These are phyloP conservation scores for Ceratocystis papillata DNA, from an alignment of 2,329 filamentous ascomycete genomes.

Conservation along the genomic window DNA sequence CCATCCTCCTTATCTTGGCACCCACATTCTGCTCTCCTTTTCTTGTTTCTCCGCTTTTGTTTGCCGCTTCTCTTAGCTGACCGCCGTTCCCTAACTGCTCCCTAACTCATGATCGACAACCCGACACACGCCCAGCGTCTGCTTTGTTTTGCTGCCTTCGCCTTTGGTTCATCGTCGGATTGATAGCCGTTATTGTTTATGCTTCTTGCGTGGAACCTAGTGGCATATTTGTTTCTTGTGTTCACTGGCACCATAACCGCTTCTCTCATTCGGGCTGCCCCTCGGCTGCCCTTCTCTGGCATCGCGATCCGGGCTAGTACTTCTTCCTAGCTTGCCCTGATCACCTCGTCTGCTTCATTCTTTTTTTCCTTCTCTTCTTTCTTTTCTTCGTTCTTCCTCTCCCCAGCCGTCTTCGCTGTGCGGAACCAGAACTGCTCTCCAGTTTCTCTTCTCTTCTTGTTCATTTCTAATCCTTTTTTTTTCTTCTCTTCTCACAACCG, in stretches of 20 bases:
- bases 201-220: neutral
- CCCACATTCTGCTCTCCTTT: neutral
- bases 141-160: constrained; percentile 15
- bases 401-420: constrained; percentile 13
- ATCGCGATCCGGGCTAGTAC: constrained; percentile 12
- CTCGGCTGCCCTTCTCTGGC: neutral
- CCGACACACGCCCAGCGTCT: constrained; percentile 17
- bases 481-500: constrained; percentile 7
- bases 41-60: neutral
- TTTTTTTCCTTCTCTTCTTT: constrained; percentile 20
- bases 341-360: constrained; percentile 9
- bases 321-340: constrained; percentile 9
- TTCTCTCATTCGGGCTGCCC: constrained; percentile 5
- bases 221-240: neutral
- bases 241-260: neutral
- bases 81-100: neutral
- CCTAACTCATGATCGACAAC: constrained; percentile 19
- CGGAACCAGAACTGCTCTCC: constrained; percentile 14
- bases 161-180: neutral
- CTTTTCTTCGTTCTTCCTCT: constrained; percentile 14
- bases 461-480: constrained; percentile 8
- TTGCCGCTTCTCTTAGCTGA: neutral
- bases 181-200: neutral
- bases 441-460: constrained; percentile 19
- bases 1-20: neutral